These are phyloP conservation scores for Hippophae gyantsensis DNA, from an alignment of 306 rosid genomes.

Conservation along the genomic window DNA sequence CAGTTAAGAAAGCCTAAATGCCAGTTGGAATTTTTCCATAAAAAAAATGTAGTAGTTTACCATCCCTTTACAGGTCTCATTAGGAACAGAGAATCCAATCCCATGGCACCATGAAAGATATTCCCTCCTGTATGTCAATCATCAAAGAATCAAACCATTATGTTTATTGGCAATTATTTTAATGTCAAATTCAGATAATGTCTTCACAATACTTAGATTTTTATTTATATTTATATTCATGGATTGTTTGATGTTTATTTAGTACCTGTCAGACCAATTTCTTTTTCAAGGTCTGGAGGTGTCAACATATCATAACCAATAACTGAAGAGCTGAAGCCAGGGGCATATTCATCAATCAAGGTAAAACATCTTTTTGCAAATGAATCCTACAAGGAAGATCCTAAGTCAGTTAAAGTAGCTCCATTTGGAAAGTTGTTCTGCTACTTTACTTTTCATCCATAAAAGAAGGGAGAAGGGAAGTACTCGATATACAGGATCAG, in stretches of 20 bases:
- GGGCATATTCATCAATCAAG: slow-evolving; percentile 84
- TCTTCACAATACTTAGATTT: no score
- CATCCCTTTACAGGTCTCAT: slow-evolving; percentile 84
- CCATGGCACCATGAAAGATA: slow-evolving; percentile 91
- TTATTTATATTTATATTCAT: background rate
- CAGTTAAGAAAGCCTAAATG: background rate
- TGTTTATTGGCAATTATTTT: background rate
- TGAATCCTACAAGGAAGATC: slow-evolving; percentile 42
- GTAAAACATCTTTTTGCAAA: slow-evolving; percentile 62
- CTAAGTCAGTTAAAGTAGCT: background rate
- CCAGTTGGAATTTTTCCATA: background rate
- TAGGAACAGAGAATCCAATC: slow-evolving; percentile 82
- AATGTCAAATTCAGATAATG: no score
- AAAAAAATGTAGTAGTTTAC: slow-evolving; percentile 18
- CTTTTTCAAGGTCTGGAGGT: slow-evolving; percentile 94
- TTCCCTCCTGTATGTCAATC: slow-evolving; percentile 53
- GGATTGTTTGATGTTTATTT: background rate
- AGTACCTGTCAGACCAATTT: slow-evolving; percentile 82
- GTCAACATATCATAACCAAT: slow-evolving; percentile 86
- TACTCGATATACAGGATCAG: slow-evolving; percentile 58
- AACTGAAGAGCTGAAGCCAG: slow-evolving; percentile 72
- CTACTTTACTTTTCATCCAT: background rate
- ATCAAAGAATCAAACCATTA: background rate
- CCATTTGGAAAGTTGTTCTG: background rate
- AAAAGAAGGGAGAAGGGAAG: background rate